Evolutionary conservation across 495 filamentous ascomycete genomes (phyloP).

Genomic region (Neurospora pannonica): DNA sequence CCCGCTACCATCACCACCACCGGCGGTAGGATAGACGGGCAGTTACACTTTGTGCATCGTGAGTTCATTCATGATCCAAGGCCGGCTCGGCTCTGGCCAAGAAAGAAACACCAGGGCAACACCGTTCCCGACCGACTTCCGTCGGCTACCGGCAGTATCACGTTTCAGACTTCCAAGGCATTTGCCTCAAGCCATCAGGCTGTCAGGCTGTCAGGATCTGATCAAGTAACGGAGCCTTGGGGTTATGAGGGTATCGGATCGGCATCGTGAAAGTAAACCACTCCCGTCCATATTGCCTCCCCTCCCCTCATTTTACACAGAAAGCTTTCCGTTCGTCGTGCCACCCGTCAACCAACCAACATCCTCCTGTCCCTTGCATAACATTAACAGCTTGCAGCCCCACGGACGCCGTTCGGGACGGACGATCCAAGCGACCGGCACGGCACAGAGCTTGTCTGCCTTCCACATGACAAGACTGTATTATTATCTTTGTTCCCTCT

Average conservation of each 20-base stretch:
- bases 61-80: too few species aligned
- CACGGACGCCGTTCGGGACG: neutral
- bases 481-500: neutral
- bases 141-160: neutral
- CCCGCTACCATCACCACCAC: too few species aligned
- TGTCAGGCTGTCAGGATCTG: neutral
- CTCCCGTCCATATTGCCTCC: neutral
- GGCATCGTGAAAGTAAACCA: neutral
- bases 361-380: neutral
- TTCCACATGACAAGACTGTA: neutral
- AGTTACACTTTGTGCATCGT: too few species aligned
- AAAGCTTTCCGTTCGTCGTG: neutral
- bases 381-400: neutral
- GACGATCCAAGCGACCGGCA: neutral
- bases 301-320: neutral
- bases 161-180: neutral
- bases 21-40: too few species aligned
- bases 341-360: neutral
- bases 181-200: neutral
- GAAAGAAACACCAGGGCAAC: neutral
- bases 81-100: neutral
- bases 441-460: neutral
- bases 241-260: neutral
- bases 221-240: neutral
- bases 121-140: neutral